phyloP scores from a whole-genome alignment of 495 filamentous ascomycete genomes.

The Viridothelium virens region DNA sequence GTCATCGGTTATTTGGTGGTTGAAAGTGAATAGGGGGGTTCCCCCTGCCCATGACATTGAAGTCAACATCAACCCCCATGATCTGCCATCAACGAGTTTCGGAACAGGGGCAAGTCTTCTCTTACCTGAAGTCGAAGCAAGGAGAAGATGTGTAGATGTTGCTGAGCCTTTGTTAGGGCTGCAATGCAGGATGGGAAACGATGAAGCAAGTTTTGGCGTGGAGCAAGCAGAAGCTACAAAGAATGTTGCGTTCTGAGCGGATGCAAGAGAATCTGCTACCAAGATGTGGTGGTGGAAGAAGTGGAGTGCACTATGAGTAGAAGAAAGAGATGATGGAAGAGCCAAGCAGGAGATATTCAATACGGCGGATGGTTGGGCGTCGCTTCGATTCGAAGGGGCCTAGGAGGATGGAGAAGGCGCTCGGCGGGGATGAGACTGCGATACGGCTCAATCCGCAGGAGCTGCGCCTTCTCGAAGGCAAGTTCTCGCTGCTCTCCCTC shows the following conservation, averaged over 20 bases:
- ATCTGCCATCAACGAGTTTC: background rate
- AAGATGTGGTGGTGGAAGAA: slow-evolving; percentile 13
- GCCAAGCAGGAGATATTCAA: slow-evolving; percentile 4
- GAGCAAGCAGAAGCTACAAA: slow-evolving; percentile 20
- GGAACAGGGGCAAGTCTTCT: background rate
- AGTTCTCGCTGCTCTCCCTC: background rate
- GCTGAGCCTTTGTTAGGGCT: slow-evolving; percentile 7
- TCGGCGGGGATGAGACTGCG: background rate
- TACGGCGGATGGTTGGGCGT: background rate
- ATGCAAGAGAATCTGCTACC: slow-evolving; percentile 18
- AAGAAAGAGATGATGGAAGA: slow-evolving; percentile 11
- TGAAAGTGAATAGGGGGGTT: background rate
- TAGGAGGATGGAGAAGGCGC: slow-evolving; percentile 9
- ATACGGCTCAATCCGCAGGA: background rate
- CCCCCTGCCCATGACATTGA: background rate
- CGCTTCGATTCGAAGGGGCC: background rate
- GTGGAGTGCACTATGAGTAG: slow-evolving; percentile 5
- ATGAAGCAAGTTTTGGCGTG: slow-evolving; percentile 2
- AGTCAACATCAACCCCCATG: background rate
- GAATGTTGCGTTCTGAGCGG: slow-evolving; percentile 16
- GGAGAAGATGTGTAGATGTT: slow-evolving; percentile 1
- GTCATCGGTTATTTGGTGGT: background rate
- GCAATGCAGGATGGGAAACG: slow-evolving; percentile 7
- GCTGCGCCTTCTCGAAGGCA: background rate
- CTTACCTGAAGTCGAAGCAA: slow-evolving; percentile 9